A percentile compares a stretch with the other conserved stretches of the same genome.
These are phyloP conservation scores for Blumeriella jaapii DNA, from an alignment of 2,329 filamentous ascomycete genomes.

Conservation along the genomic window DNA sequence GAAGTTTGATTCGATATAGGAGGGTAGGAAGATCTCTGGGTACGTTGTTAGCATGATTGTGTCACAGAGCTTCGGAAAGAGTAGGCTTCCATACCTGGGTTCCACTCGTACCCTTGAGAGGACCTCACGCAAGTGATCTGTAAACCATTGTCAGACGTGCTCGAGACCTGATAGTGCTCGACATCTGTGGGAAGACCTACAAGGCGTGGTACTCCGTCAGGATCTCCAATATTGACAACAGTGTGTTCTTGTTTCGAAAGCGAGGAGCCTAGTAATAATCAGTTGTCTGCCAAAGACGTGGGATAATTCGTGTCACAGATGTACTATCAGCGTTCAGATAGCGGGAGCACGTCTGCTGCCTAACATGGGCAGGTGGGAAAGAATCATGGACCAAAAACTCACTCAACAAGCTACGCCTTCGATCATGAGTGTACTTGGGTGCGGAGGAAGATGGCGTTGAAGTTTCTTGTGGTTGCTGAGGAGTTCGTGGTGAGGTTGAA, in stretches of 20 bases:
- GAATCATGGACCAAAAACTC: slow-evolving; percentile 25
- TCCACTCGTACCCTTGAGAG: slow-evolving; percentile 74
- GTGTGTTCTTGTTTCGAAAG: slow-evolving; percentile 65
- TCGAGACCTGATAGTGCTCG: background rate
- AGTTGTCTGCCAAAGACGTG: slow-evolving; percentile 16
- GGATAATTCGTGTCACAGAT: background rate
- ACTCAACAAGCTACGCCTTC: slow-evolving; percentile 54
- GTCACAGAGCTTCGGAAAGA: background rate
- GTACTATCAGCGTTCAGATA: slow-evolving; percentile 1
- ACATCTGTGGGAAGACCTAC: slow-evolving; percentile 35
- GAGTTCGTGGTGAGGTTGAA: slow-evolving; percentile 43
- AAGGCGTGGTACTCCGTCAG: slow-evolving; percentile 60
- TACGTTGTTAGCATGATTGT: slow-evolving; percentile 1
- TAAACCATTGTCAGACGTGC: slow-evolving; percentile 10
- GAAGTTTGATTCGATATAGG: slow-evolving; percentile 65
- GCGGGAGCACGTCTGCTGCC: slow-evolving; percentile 3
- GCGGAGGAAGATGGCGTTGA: slow-evolving; percentile 28
- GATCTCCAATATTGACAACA: slow-evolving; percentile 68
- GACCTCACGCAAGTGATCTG: slow-evolving; percentile 72
- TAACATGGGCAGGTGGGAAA: background rate
- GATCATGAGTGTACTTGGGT: slow-evolving; percentile 36
- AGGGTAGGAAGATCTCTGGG: slow-evolving; percentile 68
- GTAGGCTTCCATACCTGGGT: slow-evolving; percentile 53
- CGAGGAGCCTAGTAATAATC: slow-evolving; percentile 47
- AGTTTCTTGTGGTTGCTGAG: slow-evolving; percentile 33